Evolutionary conservation across 257 asterid genomes (phyloP), one percentile per base, ranked within the genome.

Genomic region (Plantago elongata): DNA sequence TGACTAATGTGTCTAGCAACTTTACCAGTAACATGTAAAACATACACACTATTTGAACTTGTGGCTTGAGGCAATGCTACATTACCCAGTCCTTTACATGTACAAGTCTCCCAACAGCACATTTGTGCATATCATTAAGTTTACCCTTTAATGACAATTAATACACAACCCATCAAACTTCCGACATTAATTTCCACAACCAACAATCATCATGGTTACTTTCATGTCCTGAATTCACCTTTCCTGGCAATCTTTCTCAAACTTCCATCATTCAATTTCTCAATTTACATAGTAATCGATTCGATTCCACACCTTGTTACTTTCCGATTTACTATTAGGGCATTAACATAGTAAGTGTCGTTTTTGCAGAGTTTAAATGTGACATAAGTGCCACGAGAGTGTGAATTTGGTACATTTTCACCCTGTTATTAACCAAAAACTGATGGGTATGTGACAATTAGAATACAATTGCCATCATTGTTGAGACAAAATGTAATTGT

Each of bases 81-180:
- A 61, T 45, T 43, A 52, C 5, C 3, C 48, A 34, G 27, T 22
- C 27, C 27, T 29, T 29, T 59, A 13, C 57, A 4, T 45, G 13
- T 12, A 72, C 63, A 62, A 67, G 67, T 62, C 34, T 64, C 57
- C 67, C 60, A 58, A 56, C 16, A 16, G 54, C 40, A 34, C 40
- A 34, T 34, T 34, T 7, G 40, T 34, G 47, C n/a, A 38, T 38
- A 30, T 70, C 54, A 63, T 40, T 70, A 7, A 55, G 37, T 29
- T 47, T 52, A 17, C 18, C 43, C 12, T 37, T 68, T 11, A 66
- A 57, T 49, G 5, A 37, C 57, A 69, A 69, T 50, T 50, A 56
- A 29, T 49, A 13, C 30, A 9, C 54, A 48, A 34, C 22, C 60
- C 55, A 45, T 22, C 50, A 51, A 47, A 11, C 16, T 54, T 37